phyloP scores from a whole-genome alignment of 139 green algal species.

The Axilococcus clingmanii region DNA sequence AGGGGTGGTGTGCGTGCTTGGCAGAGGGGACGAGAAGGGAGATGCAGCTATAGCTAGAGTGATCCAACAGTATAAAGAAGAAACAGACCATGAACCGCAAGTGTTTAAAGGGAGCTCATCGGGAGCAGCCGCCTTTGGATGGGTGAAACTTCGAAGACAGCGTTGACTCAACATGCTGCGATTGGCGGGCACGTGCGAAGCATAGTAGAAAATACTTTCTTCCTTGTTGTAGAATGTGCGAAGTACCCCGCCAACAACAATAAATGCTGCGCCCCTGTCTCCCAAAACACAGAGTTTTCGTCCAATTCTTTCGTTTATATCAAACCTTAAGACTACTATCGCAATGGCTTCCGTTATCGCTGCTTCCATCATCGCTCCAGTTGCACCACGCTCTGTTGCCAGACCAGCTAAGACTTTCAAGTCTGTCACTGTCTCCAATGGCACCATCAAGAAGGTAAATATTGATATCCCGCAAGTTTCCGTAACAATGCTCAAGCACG shows the following conservation, averaged over 20 bases:
- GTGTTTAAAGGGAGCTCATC: conserved; percentile 29
- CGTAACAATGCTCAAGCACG: background rate
- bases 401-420: conserved; percentile 23
- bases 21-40: conserved; percentile 1
- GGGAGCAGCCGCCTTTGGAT: conserved; percentile 25
- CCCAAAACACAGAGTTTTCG: no score
- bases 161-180: no score
- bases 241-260: no score
- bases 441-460: conserved; percentile 22
- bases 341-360: conserved; percentile 24
- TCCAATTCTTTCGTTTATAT: no score
- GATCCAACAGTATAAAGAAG: conserved; percentile 16
- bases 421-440: conserved; percentile 20
- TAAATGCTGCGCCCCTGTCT: no score
- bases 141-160: conserved; percentile 1
- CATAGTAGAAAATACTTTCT: no score
- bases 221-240: no score
- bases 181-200: no score
- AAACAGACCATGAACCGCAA: conserved; percentile 11
- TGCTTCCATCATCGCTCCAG: conserved; percentile 9
- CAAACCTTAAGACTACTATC: no score
- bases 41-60: conserved; percentile 25
- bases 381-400: conserved; percentile 3
- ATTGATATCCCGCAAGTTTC: no score
- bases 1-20: conserved; percentile 48